Base-by-base conservation (phyloP, 371 early-diverging fungal genomes). In the Lichtheimia corymbifera region DNA sequence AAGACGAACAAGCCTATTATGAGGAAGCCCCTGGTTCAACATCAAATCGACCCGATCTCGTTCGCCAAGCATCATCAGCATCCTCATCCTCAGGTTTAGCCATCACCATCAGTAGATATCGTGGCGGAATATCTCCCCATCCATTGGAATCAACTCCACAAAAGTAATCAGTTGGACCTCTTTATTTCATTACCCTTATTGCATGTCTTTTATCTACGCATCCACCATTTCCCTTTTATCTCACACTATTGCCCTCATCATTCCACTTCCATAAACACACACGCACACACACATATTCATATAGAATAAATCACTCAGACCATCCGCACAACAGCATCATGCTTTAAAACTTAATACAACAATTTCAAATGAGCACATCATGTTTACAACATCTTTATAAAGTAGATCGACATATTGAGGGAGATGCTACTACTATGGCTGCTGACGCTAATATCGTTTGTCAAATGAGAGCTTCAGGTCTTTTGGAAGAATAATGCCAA, bases 21-120 rank as follows among this genome's bases (percentile, higher is more conserved):
- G 28, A 50, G 12, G 59, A 62, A 20, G 49, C 45, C 22, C 28
- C 17, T 42, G 14, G 18, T 28, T 51, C 44, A 49, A n/a, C 25
- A 14, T 51, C 28, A 1, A 18, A 59, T n/a, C 56, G 63, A 6
- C 62, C 64, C 22, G 55, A 45, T 18, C 35, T 63, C 4, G 43
- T 64, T 40, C 63, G 68, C n/a, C 58, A 68, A 44, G 45, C 61
- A 58, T 68, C 68, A 3, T 53, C 64, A 5, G 68, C 64, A 14
- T 68, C 68, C 2, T 61, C 61, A 14, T 61, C 62, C 1, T 68
- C 68, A 3, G 68, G 68, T 12, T 47, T 68, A n/a, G 64, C 54
- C 41, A 62, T 68, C 20, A 64, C 64, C 20, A 62, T 67, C 35
- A 50, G 52, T 59, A 53, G 62, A 14, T 54, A 57, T 49, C 68